Base-by-base conservation (phyloP, 768 basidiomycete species). In the Nidula microcarpa region DNA sequence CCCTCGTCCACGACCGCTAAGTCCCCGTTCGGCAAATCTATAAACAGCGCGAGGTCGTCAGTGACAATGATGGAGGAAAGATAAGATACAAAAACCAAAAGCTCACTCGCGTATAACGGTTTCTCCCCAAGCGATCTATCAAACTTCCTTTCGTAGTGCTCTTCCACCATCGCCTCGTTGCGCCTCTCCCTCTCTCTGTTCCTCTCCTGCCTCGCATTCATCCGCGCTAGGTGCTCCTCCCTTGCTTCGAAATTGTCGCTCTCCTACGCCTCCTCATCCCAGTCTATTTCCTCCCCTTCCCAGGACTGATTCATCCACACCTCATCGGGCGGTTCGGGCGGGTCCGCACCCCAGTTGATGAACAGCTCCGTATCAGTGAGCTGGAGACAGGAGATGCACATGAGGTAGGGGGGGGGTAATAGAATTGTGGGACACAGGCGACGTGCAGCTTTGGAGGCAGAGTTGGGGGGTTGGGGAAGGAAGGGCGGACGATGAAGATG, bases 351-450 rank as follows among this genome's bases (percentile, higher is more conserved):
- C 70, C 76, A 80, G 51, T 77, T 82, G 35, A 82, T 57, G 54
- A 72, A 85, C 10, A 84, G 54, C 0, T 76, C 77, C 0, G 79
- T 78, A 30, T 79, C 74, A 0, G 79, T 78, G 68, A 83, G 73
- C 60, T 84, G 81, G 17, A 84, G 70, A 58, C 81, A 85, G 23
- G 73, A 73, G n/a, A 82, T 60, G 51, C 53, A 55, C 14, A n/a
- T n/a, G n/a, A n/a, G n/a, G n/a, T n/a, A n/a, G n/a, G n/a, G n/a
- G n/a, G n/a, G n/a, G n/a, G n/a, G n/a, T n/a, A n/a, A n/a, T n/a
- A n/a, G n/a, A n/a, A n/a, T n/a, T n/a, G n/a, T n/a, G n/a, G n/a
- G n/a, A n/a, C n/a, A n/a, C n/a, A n/a, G n/a, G n/a, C n/a, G n/a
- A n/a, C n/a, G n/a, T n/a, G n/a, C n/a, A n/a, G n/a, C n/a, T n/a